Evolutionary conservation across 768 basidiomycete species (phyloP), one percentile per base, ranked within the genome.

Genomic region (Naganishia antarctica): DNA sequence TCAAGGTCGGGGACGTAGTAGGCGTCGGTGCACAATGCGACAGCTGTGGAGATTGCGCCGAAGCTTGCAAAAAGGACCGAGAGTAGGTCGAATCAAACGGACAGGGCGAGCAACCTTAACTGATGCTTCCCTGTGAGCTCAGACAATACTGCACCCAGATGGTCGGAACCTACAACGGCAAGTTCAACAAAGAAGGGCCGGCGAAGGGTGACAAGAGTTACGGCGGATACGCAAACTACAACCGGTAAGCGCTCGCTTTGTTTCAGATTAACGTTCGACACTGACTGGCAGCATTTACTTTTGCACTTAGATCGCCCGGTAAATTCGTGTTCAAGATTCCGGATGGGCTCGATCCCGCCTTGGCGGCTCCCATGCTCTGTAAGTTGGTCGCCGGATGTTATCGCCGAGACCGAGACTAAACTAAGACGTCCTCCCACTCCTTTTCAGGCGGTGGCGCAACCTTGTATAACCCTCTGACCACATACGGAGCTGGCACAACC

Each of bases 301-400:
- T 46, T 12, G 16, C 46, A 7, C 32, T 18, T 21, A 62, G 61
- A 68, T 60, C 74, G 65, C 34, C 64, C 65, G 51, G 63, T 13
- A 74, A 73, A 85, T 76, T 90, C 85, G 41, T 79, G 75, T 72
- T 86, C 81, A 62, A 88, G 69, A 40, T 87, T 84, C 87, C 86
- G 84, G 15, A 87, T 74, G n/a, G 81, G 79, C 60, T 82, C 80
- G 64, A 85, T 78, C 71, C 80, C 78, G 41, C 73, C 2, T 41
- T 68, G 12, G 75, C 74, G 9, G 75, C 75, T 21, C 74, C 75
- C 1, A 70, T 74, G 67, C 63, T 76, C 26, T 76, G 75, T 64
- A 44, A 60, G 53, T 40, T 29, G 25, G 11, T n/a, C n/a, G 44
- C 12, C 2, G 18, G 40, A n/a, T n/a, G n/a, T n/a, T n/a, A n/a